These are phyloP conservation scores for Rhodotorula sp. DNA, from an alignment of 1,284 basidiomycete species.

Conservation along the genomic window DNA sequence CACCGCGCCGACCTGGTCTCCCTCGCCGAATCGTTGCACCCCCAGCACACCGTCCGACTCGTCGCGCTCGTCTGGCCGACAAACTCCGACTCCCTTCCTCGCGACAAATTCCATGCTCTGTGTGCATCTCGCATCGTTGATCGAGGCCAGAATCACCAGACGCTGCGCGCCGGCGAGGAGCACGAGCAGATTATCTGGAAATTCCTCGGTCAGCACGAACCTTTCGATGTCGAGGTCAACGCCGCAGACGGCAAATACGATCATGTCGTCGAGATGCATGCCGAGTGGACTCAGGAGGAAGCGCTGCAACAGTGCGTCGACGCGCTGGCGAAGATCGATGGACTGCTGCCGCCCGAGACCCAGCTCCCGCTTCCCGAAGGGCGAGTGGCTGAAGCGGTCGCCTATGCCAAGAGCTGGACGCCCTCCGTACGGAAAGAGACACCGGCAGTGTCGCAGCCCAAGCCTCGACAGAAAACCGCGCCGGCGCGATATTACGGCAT, in stretches of 20 bases:
- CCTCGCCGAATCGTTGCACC: conserved; percentile 39
- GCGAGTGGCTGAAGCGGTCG: conserved; percentile 62
- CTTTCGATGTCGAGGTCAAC: conserved; percentile 55
- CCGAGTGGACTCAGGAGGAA: conserved; percentile 59
- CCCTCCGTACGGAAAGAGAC: conserved; percentile 41
- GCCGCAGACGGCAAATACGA: conserved; percentile 59
- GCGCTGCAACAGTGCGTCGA: conserved; percentile 63
- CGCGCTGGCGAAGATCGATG: conserved; percentile 53
- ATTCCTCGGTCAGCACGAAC: conserved; percentile 68
- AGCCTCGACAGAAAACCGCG: conserved; percentile 41
- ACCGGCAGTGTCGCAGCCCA: conserved; percentile 44
- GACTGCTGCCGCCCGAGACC: conserved; percentile 53
- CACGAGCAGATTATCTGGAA: conserved; percentile 80
- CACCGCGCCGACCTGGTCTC: conserved; percentile 67
- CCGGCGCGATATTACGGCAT: conserved; percentile 69
- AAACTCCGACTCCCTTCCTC: conserved; percentile 56
- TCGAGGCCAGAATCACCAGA: conserved; percentile 82
- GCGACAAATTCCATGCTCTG: conserved; percentile 63
- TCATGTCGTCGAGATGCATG: conserved; percentile 63
- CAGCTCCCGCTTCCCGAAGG: conserved; percentile 50
- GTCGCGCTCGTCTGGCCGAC: conserved; percentile 76
- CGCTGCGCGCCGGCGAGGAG: conserved; percentile 58
- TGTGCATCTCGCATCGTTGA: conserved; percentile 69
- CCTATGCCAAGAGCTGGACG: conserved; percentile 57
- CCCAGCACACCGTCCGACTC: conserved; percentile 60